These are phyloP conservation scores for Coprinellus micaceus DNA, from an alignment of 768 basidiomycete genomes.

Conservation along the genomic window DNA sequence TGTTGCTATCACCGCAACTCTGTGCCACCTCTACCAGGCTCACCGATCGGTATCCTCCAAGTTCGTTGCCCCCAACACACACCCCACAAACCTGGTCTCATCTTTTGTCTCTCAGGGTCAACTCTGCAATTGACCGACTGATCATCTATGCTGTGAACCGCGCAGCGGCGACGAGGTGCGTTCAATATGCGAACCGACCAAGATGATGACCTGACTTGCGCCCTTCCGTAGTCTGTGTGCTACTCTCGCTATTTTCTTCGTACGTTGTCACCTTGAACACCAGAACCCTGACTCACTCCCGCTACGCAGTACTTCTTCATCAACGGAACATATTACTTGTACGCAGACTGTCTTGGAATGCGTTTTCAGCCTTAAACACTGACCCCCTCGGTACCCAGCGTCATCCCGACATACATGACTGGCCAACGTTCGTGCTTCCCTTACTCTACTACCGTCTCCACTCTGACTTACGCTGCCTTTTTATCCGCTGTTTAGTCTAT, in stretches of 20 bases:
- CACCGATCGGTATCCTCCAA: not conserved
- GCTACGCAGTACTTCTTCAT: not conserved
- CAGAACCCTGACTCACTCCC: not conserved
- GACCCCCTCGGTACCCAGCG: slow-evolving; percentile 1
- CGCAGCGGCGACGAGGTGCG: slow-evolving; percentile 5
- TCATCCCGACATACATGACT: slow-evolving; percentile 2
- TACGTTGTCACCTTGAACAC: not conserved
- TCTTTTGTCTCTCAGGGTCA: not conserved
- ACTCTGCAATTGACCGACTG: not conserved
- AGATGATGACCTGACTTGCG: not conserved
- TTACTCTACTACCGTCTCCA: not conserved
- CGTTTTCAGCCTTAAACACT: not conserved
- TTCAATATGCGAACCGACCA: not conserved
- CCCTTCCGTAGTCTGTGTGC: slow-evolving; percentile 2
- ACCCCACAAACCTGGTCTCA: too few species aligned
- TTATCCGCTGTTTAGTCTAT: not conserved
- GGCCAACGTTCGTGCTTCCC: not conserved
- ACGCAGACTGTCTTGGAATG: not conserved
- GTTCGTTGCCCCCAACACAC: too few species aligned
- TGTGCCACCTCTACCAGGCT: slow-evolving; percentile 1
- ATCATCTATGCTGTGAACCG: slow-evolving; percentile 9
- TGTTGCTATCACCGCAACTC: not conserved
- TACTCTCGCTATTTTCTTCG: not conserved
- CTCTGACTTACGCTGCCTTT: not conserved
- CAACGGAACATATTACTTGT: slow-evolving; percentile 8